phyloP scores from a whole-genome alignment of 352 stramenopile species.

The Globisporangium spinosum region DNA sequence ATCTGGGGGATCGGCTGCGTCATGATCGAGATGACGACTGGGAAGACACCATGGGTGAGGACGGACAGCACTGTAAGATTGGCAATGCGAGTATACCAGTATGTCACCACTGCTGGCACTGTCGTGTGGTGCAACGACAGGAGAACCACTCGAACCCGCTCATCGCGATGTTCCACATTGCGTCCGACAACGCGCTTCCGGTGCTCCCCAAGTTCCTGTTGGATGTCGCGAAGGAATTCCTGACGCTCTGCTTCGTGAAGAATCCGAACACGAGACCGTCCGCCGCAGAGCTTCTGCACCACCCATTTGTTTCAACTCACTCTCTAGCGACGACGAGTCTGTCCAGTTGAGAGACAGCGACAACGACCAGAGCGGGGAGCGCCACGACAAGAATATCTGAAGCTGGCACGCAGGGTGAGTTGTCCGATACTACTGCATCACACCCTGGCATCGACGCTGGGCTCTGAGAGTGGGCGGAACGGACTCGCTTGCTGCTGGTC shows the following conservation, averaged over 20 bases:
- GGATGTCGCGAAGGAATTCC: slow-evolving; percentile 33
- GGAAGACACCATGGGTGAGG: slow-evolving; percentile 77
- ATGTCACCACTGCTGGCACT: not conserved
- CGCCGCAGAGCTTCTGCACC: slow-evolving; percentile 79
- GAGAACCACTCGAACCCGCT: slow-evolving; percentile 73
- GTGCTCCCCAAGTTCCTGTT: slow-evolving; percentile 43
- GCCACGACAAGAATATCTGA: not conserved
- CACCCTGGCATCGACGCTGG: not conserved
- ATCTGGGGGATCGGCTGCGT: slow-evolving; percentile 90
- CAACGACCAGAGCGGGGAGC: not conserved
- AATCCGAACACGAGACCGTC: slow-evolving; percentile 65
- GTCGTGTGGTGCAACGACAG: slow-evolving; percentile 18
- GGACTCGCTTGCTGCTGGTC: not conserved
- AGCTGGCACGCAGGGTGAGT: not conserved
- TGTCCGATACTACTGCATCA: not conserved
- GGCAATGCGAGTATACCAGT: not conserved
- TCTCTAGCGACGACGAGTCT: not conserved
- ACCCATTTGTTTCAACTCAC: slow-evolving; percentile 32
- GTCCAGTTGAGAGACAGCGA: slow-evolving; percentile 11
- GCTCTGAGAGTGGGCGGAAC: not conserved
- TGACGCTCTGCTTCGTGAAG: slow-evolving; percentile 61
- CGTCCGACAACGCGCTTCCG: slow-evolving; percentile 51
- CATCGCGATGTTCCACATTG: slow-evolving; percentile 84
- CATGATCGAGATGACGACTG: slow-evolving; percentile 88
- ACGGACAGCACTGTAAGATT: not conserved